phyloP scores from a whole-genome alignment of 1,139 yeast species.

The Hyphopichia pseudoburtonii region DNA sequence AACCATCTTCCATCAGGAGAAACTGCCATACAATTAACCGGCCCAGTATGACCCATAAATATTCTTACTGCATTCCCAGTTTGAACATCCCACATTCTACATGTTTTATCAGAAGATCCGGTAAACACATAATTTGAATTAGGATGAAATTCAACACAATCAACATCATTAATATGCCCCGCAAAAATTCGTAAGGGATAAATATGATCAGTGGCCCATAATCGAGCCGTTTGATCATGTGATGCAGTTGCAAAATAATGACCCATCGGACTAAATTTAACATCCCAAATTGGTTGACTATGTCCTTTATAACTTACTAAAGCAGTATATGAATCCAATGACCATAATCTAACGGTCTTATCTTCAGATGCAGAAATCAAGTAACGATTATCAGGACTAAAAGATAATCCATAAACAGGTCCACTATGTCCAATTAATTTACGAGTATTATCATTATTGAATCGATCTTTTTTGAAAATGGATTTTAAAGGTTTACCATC shows the following conservation, averaged over 20 bases:
- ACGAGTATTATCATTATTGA: conserved; percentile 50
- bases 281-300: conserved; percentile 97
- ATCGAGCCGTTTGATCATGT: conserved; percentile 94
- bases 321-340: conserved; percentile 85
- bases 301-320: conserved; percentile 96
- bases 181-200: conserved; percentile 95
- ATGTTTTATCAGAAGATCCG: conserved; percentile 92
- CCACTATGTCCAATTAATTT: conserved; percentile 92
- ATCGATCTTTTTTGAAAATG: conserved; percentile 59
- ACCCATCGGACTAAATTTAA: conserved; percentile 89
- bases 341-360: conserved; percentile 90
- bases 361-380: conserved; percentile 87
- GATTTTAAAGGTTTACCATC: conserved; percentile 84
- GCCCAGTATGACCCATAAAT: conserved; percentile 92
- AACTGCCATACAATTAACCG: conserved; percentile 81
- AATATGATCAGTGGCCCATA: conserved; percentile 98
- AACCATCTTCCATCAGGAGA: conserved; percentile 97
- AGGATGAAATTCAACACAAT: conserved; percentile 93
- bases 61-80: conserved; percentile 88
- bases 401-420: conserved; percentile 85
- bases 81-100: conserved; percentile 97
- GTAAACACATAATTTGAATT: conserved; percentile 92
- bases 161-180: conserved; percentile 96
- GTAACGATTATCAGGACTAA: conserved; percentile 86
- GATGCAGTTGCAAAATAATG: conserved; percentile 97